Conservation (phyloP, 495 filamentous ascomycete genomes). For the Stereocaulon alpinum region DNA sequence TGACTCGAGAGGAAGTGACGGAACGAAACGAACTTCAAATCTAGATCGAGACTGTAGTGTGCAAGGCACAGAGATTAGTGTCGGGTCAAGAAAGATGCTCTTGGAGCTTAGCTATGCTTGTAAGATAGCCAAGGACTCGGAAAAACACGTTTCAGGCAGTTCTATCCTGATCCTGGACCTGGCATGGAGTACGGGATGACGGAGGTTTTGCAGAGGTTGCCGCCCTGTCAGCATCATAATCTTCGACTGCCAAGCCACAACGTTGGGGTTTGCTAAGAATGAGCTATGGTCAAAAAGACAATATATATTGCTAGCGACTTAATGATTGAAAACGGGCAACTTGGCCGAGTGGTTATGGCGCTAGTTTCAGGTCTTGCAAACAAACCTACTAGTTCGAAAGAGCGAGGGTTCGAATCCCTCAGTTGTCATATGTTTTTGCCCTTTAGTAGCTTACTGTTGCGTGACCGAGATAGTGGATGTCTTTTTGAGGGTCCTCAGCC, state of each 20-base stretch:
- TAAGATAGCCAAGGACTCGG: too few relatives aligned
- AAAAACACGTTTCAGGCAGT: too few relatives aligned
- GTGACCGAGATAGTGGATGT: background rate
- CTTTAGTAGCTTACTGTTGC: background rate
- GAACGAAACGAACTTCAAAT: background rate
- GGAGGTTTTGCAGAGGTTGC: too few relatives aligned
- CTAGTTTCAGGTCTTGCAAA: constrained; percentile 23
- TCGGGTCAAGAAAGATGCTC: too few relatives aligned
- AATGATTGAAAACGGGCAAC: background rate
- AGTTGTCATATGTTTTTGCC: constrained; percentile 18
- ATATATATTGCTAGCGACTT: too few relatives aligned
- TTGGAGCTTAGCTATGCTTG: too few relatives aligned
- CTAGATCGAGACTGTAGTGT: background rate
- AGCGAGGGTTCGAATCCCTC: constrained; percentile 29
- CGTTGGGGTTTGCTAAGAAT: too few relatives aligned
- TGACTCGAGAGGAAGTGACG: background rate
- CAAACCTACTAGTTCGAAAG: constrained; percentile 27
- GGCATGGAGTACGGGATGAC: too few relatives aligned
- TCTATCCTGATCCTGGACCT: too few relatives aligned
- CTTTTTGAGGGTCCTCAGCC: background rate
- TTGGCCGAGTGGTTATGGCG: constrained; percentile 25
- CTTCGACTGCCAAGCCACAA: background rate
- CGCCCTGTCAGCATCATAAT: background rate
- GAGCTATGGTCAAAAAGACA: too few relatives aligned
- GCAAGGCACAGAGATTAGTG: background rate